A percentile compares a stretch with the other conserved stretches of the same genome.
phyloP scores from a whole-genome alignment of 2,329 filamentous ascomycete genomes.

The Colletotrichum liaoningense region DNA sequence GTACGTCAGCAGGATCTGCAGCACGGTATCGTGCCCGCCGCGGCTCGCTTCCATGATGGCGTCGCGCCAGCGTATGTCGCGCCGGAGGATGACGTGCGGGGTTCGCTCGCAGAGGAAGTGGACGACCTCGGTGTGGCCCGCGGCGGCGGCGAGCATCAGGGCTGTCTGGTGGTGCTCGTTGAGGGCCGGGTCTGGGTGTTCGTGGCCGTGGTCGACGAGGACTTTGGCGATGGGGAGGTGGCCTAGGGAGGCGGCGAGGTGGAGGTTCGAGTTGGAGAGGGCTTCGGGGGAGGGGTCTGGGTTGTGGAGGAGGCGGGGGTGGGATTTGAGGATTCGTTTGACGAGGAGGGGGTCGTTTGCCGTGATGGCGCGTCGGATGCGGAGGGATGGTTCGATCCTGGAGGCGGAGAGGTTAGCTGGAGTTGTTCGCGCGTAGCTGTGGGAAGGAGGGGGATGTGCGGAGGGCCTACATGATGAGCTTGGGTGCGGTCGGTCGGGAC shows the following conservation, averaged over 20 bases:
- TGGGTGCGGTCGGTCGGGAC: background rate
- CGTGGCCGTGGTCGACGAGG: conserved; percentile 81
- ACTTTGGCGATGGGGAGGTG: conserved; percentile 75
- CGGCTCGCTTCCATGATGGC: conserved; percentile 75
- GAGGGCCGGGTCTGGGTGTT: conserved; percentile 76
- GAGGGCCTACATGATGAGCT: background rate
- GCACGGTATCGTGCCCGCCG: conserved; percentile 70
- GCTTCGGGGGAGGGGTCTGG: conserved; percentile 76
- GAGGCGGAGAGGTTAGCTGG: conserved; percentile 1
- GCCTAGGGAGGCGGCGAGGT: conserved; percentile 82
- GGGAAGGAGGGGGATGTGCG: background rate
- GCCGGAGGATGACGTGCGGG: conserved; percentile 70
- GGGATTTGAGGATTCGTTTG: conserved; percentile 78
- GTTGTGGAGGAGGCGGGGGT: conserved; percentile 80
- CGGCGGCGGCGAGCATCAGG: conserved; percentile 79
- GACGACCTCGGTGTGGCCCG: conserved; percentile 79
- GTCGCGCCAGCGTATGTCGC: conserved; percentile 76
- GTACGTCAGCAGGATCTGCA: conserved; percentile 74
- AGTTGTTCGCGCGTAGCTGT: background rate
- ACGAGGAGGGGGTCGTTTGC: conserved; percentile 79
- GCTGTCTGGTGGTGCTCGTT: conserved; percentile 86
- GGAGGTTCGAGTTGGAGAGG: conserved; percentile 85
- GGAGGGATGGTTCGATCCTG: conserved; percentile 82
- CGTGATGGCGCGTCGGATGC: conserved; percentile 85
- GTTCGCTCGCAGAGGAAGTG: conserved; percentile 75